Base-by-base conservation (phyloP, 495 filamentous ascomycete genomes). In the Lichenothelia convexa region DNA sequence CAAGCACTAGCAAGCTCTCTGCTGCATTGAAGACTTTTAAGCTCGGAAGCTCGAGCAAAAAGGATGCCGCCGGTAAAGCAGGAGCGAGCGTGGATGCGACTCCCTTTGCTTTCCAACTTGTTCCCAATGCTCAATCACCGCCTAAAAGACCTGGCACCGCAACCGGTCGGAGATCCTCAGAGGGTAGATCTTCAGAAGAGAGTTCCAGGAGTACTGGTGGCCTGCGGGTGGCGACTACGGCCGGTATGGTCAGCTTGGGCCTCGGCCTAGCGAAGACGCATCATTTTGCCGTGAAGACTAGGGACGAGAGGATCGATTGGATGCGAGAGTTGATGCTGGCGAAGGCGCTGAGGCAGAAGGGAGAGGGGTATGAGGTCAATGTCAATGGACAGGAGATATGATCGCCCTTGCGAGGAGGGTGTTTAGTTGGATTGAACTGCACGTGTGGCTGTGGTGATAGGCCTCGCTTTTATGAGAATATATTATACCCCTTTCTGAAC, bases 301-400 rank as follows among this genome's bases (percentile, higher is more conserved):
- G 83, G 0, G 83, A 95, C 40, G 80, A 93, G 53, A 68, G 89
- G 21, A 93, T 94, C 40, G 87, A 93, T 45, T 97, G 89, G 89
- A 93, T 94, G 89, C 62, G 89, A 2, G 85, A 94, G 65, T 56
- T 97, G 34, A 94, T 97, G 89, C 71, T 97, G 17, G 86, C 87
- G 3, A 93, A 86, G 54, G 86, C 87, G 16, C 58, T 84, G 39
- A 76, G 71, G 60, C 78, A 80, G 49, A 82, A 83, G 60, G 73
- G 75, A 12, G 73, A 78, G 43, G 86, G 86, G 6, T 91, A 70
- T 33, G 73, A 77, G 53, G 62, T 93, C 40, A 74, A 71, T 38
- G 64, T 92, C 32, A 93, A 94, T 52, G 87, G 86, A 13, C 72
- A 72, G 46, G 71, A 71, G 58, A 69, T 91, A 46, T 85, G 66